Evolutionary conservation across 805 yeast genomes (phyloP).

Genomic region (Debaryomyces prosopidis): DNA sequence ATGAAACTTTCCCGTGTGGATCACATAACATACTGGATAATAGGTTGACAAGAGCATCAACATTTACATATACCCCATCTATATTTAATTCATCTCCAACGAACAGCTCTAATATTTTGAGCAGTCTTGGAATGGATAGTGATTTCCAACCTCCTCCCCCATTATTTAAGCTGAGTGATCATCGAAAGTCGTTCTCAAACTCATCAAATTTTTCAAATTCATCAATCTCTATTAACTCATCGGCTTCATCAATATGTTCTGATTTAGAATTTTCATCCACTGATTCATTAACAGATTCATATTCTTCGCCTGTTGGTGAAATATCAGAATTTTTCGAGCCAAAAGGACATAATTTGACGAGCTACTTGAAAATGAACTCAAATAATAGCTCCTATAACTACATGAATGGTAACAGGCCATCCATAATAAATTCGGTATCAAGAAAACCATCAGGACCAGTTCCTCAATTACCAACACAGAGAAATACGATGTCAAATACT

Average conservation of each 20-base stretch:
- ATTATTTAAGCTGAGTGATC: slow-evolving; percentile 15
- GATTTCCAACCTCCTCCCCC: slow-evolving; percentile 32
- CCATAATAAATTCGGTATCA: slow-evolving; percentile 11
- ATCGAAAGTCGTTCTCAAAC: slow-evolving; percentile 16
- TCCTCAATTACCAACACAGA: slow-evolving; percentile 11
- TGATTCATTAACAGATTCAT: slow-evolving; percentile 29
- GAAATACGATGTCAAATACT: not conserved
- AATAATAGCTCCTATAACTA: slow-evolving; percentile 1
- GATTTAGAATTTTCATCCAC: slow-evolving; percentile 29
- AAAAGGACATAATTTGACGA: slow-evolving; percentile 7
- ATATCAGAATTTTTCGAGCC: slow-evolving; percentile 24
- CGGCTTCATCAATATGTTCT: slow-evolving; percentile 27
- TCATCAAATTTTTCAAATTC: slow-evolving; percentile 20
- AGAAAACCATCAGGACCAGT: slow-evolving; percentile 14
- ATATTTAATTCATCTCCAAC: slow-evolving; percentile 13
- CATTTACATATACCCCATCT: slow-evolving; percentile 23
- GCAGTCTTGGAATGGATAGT: slow-evolving; percentile 9
- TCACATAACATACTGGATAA: slow-evolving; percentile 6
- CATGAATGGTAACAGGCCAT: not conserved
- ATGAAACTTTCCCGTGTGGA: not conserved
- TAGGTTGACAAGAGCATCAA: slow-evolving; percentile 24
- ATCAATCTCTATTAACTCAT: slow-evolving; percentile 29
- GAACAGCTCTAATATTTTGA: slow-evolving; percentile 1
- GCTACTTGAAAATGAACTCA: not conserved
- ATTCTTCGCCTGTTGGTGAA: slow-evolving; percentile 25